Percentiles rank a stretch among this genome's conserved stretches.
These are phyloP conservation scores for Byssothecium circinans DNA, from an alignment of 2,329 filamentous ascomycete species.

Conservation along the genomic window DNA sequence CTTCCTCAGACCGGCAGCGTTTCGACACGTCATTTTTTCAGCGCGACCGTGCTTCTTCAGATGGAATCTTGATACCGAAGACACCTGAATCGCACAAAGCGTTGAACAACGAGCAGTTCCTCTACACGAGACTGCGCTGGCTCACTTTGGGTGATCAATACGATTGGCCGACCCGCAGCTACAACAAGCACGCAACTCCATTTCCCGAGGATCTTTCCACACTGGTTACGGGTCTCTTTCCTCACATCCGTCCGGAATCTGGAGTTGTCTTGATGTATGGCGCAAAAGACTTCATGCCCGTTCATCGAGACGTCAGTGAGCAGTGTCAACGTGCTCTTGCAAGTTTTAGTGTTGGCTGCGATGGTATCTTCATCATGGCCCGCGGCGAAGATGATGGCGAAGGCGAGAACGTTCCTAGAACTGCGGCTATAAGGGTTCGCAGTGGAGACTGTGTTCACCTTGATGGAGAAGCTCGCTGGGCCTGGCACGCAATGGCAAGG, in stretches of 20 bases:
- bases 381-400: conserved; percentile 43
- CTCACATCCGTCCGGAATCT: conserved; percentile 77
- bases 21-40: conserved; percentile 39
- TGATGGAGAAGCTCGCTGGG: conserved; percentile 77
- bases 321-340: conserved; percentile 78
- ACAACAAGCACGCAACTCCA: conserved; percentile 68
- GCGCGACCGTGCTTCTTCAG: conserved; percentile 29
- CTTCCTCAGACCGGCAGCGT: conserved; percentile 36
- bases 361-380: conserved; percentile 80
- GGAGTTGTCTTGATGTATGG: conserved; percentile 94
- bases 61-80: conserved; percentile 57
- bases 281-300: conserved; percentile 85
- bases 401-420: conserved; percentile 32
- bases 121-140: conserved; percentile 86
- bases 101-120: conserved; percentile 69
- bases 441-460: conserved; percentile 93
- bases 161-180: conserved; percentile 88
- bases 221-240: conserved; percentile 73
- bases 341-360: conserved; percentile 87
- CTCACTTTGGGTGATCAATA: conserved; percentile 94
- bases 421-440: conserved; percentile 55
- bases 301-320: conserved; percentile 94
- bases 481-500: conserved; percentile 94
- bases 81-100: conserved; percentile 72
- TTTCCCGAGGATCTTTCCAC: conserved; percentile 75